Conservation (phyloP, 2,329 filamentous ascomycete species). For the Neopestalotiopsis rosae region DNA sequence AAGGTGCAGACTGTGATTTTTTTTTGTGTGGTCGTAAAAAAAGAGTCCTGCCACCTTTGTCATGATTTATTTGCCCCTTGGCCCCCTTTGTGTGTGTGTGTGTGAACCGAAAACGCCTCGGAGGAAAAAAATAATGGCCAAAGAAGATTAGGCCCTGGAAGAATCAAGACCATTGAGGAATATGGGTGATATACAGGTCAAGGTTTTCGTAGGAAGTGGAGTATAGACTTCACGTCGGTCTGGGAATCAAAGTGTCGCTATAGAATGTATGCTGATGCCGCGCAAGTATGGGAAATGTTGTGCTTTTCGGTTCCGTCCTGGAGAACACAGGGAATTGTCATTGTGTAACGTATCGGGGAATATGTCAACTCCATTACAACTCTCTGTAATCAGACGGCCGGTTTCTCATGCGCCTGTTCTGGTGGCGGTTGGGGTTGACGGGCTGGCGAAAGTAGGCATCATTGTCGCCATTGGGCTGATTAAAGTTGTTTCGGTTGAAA, state of each 20-base stretch:
- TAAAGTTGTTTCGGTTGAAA: slow-evolving; percentile 42
- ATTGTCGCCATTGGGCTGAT: slow-evolving; percentile 71
- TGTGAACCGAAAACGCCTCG: not conserved
- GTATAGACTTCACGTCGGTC: no score
- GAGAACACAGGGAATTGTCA: not conserved
- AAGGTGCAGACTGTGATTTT: not conserved
- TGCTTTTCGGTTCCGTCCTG: not conserved
- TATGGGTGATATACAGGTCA: not conserved
- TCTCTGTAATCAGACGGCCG: slow-evolving; percentile 92
- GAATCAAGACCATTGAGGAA: not conserved
- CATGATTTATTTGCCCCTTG: not conserved
- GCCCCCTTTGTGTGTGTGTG: not conserved
- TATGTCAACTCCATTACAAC: slow-evolving; percentile 54
- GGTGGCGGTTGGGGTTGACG: slow-evolving; percentile 90
- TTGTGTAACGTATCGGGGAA: not conserved
- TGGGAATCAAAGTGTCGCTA: not conserved
- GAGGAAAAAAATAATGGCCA: not conserved
- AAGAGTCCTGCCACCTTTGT: not conserved
- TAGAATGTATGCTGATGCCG: not conserved
- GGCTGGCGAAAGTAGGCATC: slow-evolving; percentile 95
- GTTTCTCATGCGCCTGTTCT: slow-evolving; percentile 78
- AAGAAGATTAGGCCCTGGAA: not conserved
- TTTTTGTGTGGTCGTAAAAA: not conserved
- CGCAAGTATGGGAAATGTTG: not conserved
- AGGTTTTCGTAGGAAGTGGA: not conserved